Percentiles rank a stretch among this genome's conserved stretches.
phyloP scores from a whole-genome alignment of 441 rosid species.

The Theobroma grandiflorum region DNA sequence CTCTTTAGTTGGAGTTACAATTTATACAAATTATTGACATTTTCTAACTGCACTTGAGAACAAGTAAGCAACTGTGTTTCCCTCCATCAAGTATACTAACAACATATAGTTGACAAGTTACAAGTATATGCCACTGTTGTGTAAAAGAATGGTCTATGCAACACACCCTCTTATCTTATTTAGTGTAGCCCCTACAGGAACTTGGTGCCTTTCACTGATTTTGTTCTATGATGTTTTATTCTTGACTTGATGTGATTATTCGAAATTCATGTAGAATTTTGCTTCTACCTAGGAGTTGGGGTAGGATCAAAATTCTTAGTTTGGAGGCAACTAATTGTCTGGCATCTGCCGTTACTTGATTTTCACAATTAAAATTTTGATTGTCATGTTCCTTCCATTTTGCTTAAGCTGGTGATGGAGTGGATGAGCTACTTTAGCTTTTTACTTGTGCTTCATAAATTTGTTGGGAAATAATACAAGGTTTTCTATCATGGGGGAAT shows the following conservation, averaged over 20 bases:
- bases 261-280: not conserved
- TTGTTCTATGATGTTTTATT: not conserved
- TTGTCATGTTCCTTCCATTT: not conserved
- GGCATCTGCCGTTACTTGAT: not conserved
- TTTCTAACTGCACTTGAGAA: not conserved
- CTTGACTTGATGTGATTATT: not conserved
- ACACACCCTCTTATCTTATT: not conserved
- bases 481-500: not conserved
- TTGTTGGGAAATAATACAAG: not conserved
- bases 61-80: not conserved
- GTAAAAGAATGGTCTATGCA: not conserved
- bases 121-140: not conserved
- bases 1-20: slow-evolving; percentile 4
- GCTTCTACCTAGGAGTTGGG: not conserved
- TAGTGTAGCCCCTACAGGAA: not conserved
- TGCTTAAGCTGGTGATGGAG: not conserved
- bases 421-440: not conserved
- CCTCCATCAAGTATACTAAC: not conserved
- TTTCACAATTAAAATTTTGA: not conserved
- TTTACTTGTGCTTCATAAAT: not conserved
- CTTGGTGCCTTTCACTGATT: not conserved
- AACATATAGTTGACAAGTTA: not conserved
- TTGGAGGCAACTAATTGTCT: not conserved
- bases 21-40: not conserved
- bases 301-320: not conserved